Conservation (phyloP, 2,329 filamentous ascomycete species). For the Cladosporium sp. region DNA sequence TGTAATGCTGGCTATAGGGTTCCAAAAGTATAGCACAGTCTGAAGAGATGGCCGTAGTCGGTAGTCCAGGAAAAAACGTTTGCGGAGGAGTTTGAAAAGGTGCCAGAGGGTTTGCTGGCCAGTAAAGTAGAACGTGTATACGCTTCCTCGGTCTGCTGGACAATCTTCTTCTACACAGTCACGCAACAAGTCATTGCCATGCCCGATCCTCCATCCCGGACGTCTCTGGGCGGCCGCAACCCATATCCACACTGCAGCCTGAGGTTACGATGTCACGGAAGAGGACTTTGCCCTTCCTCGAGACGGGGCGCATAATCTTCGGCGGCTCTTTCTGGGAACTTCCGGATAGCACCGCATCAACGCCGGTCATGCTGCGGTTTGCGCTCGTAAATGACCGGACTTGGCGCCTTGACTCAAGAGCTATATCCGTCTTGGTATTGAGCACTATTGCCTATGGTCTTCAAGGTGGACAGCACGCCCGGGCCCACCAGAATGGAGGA, state of each 20-base stretch:
- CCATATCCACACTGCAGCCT: slow-evolving; percentile 7
- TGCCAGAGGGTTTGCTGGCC: background rate
- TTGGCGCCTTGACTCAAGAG: background rate
- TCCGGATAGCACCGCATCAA: background rate
- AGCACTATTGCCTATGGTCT: slow-evolving; percentile 4
- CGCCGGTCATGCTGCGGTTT: background rate
- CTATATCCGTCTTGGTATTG: background rate
- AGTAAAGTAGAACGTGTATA: background rate
- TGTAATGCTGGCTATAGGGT: background rate
- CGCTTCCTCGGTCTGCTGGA: background rate
- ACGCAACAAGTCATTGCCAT: slow-evolving; percentile 13
- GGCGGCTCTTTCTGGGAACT: background rate
- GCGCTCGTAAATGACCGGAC: background rate
- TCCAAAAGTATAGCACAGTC: background rate
- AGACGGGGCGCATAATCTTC: slow-evolving; percentile 3
- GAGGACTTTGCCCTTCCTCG: slow-evolving; percentile 7
- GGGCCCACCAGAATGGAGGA: background rate
- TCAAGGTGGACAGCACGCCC: background rate
- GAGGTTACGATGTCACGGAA: slow-evolving; percentile 1
- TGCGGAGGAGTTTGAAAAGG: background rate
- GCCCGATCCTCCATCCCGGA: slow-evolving; percentile 2
- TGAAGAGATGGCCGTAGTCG: background rate
- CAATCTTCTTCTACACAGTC: background rate
- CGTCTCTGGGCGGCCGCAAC: background rate
- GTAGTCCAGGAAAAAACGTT: background rate